Evolutionary conservation across 768 basidiomycete species (phyloP), one percentile per base, ranked within the genome.

Genomic region (Lactarius pseudohatsudake): DNA sequence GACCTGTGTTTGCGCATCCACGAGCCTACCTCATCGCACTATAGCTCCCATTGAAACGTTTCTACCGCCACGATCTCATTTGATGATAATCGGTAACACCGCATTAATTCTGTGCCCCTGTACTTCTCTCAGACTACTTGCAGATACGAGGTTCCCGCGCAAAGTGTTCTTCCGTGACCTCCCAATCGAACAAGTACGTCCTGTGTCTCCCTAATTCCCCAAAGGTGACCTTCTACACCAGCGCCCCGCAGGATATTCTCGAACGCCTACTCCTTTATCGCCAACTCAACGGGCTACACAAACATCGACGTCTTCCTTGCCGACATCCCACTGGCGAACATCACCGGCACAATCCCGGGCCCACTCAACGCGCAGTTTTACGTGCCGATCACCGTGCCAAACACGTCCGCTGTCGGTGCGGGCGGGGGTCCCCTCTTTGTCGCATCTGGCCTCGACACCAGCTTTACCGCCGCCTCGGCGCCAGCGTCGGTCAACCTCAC

Each of bases 221-320:
- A 13, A 7, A n/a, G 28, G n/a, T 6, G 13, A 59, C 40, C 28
- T 40, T 3, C n/a, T n/a, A n/a, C n/a, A n/a, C n/a, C n/a, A n/a
- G n/a, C 13, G 13, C 16, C 22, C 5, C 38, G 11, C 41, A 74
- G 70, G 58, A 76, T 77, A 22, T 50, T 79, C 59, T 70, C 77
- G 64, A 86, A 87, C 69, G 85, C 86, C 64, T 85, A 83, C 75
- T 64, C 74, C 38, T 75, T 84, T 55, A 84, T 87, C 58, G 84
- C 82, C 9, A 67, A 80, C 57, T 65, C 72, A 7, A 82, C 82
- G 1, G 77, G 76, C 50, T 85, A 86, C 75, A 70, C 71, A 57
- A 81, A 82, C 72, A 61, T 76, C 62, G 58, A 78, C 53, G 72
- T 77, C 66, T 61, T 73, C 11, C 57, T 64, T 32, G 26, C 65